Base-by-base conservation (phyloP, 768 basidiomycete species). In the Tylopilus sp. region DNA sequence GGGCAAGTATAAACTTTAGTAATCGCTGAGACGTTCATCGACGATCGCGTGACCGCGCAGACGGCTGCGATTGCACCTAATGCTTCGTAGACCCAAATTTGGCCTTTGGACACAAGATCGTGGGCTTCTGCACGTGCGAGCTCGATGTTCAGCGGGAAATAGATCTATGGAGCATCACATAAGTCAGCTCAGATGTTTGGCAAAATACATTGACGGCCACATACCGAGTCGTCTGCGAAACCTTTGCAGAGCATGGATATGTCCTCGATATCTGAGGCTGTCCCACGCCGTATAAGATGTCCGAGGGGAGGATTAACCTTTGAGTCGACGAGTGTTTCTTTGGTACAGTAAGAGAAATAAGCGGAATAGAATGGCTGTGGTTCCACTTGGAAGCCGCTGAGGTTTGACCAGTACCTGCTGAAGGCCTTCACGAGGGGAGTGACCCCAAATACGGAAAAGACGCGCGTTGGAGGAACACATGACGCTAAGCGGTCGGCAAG, bases 1-100 rank as follows among this genome's bases (percentile, higher is more conserved):
- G 73, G 71, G 29, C 74, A 72, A 19, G 82, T 84, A 61, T 78
- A 81, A 2, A 83, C 81, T 63, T 83, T 84, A 9, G 81, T 81
- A 57, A 83, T 80, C 3, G 78, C 80, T 14, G 78, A 75, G 22
- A 81, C 77, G 12, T 68, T 70, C 51, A 71, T 63, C 13, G 77
- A 78, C 46, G 72, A 72, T n/a, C 81, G 76, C n/a, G 82, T 78
- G 21, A 78, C 80, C 16, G 82, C 82, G 42, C 80, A 82, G 37
- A 84, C 76, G 19, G 76, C 77, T 5, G 79, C 72, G 45, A 79
- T 64, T 45, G 72, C 68, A 2, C 70, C 69, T 12, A 63, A 53
- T 19, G 71, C 70, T 47, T 79, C 78, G 61, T 78, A 79, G 24
- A 84, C 66, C 80, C 81, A 83, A 26, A 81, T 62, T 46, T 78